Percentiles rank a stretch among this genome's conserved stretches.
phyloP scores from a whole-genome alignment of 2,329 filamentous ascomycete genomes.

The Tolypocladium guangdongense region DNA sequence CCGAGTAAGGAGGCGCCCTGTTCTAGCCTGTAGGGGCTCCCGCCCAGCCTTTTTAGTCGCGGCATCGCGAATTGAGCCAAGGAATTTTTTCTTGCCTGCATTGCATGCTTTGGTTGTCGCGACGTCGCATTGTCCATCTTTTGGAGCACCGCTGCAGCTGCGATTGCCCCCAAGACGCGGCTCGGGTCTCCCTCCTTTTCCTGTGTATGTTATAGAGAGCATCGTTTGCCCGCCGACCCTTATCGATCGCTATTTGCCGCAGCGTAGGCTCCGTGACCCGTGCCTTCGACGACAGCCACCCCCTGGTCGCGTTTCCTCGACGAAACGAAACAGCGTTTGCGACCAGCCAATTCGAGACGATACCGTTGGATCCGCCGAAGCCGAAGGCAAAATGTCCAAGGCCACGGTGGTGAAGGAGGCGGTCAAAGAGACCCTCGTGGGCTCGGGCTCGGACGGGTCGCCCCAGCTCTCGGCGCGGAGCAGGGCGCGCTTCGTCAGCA shows the following conservation, averaged over 20 bases:
- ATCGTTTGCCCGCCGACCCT: background rate
- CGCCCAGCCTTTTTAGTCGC: background rate
- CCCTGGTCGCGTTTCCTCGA: background rate
- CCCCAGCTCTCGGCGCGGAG: constrained; percentile 62
- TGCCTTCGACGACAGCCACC: background rate
- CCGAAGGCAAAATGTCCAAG: constrained; percentile 22
- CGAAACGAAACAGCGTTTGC: background rate
- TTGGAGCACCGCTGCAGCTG: background rate
- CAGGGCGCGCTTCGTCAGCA: constrained; percentile 62
- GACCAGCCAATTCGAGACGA: background rate
- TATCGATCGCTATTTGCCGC: background rate
- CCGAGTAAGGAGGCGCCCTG: background rate
- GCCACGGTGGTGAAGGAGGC: constrained; percentile 49
- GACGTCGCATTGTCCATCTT: background rate
- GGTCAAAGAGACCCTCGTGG: constrained; percentile 72
- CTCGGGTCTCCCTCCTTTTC: background rate
- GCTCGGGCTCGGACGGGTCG: constrained; percentile 34
- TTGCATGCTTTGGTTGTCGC: background rate
- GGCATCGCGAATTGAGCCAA: background rate
- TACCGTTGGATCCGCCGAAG: background rate
- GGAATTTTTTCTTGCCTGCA: background rate
- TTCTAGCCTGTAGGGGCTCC: background rate
- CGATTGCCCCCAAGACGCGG: background rate
- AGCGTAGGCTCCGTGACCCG: background rate
- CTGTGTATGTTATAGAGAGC: background rate